Conservation (phyloP, 306 rosid species). For the Sophora flavescens region DNA sequence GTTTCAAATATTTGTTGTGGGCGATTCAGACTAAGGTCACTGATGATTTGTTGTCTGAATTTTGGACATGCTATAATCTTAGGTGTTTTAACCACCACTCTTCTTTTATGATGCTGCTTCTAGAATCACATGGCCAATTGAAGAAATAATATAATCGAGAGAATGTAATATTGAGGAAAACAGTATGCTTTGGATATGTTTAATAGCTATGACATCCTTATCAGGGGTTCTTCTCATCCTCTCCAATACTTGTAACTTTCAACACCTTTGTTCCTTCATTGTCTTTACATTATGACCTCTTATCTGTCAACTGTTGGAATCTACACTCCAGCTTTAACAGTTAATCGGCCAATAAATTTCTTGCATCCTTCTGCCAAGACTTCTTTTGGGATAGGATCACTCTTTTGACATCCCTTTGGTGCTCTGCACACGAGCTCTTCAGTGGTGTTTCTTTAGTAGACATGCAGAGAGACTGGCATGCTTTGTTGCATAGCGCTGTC, state of each 20-base stretch:
- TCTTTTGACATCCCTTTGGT: no score
- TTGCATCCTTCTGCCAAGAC: not conserved
- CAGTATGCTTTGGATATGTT: not conserved
- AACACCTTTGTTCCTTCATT: not conserved
- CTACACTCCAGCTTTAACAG: not conserved
- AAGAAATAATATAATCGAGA: conserved; percentile 16
- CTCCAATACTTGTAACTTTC: not conserved
- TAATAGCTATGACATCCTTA: conserved; percentile 19
- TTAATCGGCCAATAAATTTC: conserved; percentile 12
- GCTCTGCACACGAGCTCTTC: no score
- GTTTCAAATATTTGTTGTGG: conserved; percentile 20
- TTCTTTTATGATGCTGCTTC: not conserved
- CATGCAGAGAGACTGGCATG: no score
- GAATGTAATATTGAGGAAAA: conserved; percentile 22
- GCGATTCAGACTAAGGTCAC: not conserved
- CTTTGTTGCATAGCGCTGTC: no score
- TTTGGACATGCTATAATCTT: not conserved
- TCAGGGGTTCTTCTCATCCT: not conserved
- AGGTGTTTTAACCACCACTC: not conserved
- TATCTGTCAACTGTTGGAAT: conserved; percentile 3
- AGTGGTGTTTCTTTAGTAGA: no score
- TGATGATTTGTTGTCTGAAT: not conserved
- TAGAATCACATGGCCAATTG: conserved; percentile 3
- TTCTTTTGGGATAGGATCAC: no score
- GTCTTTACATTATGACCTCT: not conserved